phyloP scores from a whole-genome alignment of 768 basidiomycete species.

The Lentinula guzmanii region DNA sequence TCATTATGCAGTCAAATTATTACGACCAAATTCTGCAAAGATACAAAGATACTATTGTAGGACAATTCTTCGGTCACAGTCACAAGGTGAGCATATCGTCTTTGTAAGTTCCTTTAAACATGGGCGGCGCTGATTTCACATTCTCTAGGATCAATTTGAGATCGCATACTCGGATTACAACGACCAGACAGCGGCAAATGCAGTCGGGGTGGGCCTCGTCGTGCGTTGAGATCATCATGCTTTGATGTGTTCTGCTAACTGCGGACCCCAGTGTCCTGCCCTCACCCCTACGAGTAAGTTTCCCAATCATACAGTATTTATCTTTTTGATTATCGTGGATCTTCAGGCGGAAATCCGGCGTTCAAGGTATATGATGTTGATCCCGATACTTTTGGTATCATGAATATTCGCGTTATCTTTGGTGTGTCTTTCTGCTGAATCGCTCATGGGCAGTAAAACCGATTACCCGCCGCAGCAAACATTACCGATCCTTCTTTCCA shows the following conservation, averaged over 20 bases:
- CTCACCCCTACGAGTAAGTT: slow-evolving; percentile 32
- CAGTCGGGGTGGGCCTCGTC: slow-evolving; percentile 25
- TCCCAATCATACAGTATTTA: not conserved
- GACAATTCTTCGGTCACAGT: slow-evolving; percentile 36
- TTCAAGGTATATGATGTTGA: slow-evolving; percentile 37
- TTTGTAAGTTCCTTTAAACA: not conserved
- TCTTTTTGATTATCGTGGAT: not conserved
- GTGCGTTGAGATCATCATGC: not conserved
- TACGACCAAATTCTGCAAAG: slow-evolving; percentile 35
- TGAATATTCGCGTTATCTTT: slow-evolving; percentile 27
- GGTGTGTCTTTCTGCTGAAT: slow-evolving; percentile 17
- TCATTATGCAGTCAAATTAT: slow-evolving; percentile 27
- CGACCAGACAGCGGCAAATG: slow-evolving; percentile 21
- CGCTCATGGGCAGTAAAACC: not conserved
- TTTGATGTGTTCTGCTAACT: too few species aligned
- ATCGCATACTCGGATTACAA: slow-evolving; percentile 32
- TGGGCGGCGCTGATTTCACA: not conserved
- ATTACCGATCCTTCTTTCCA: slow-evolving; percentile 22
- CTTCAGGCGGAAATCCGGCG: slow-evolving; percentile 27
- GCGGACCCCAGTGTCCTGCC: slow-evolving; percentile 18
- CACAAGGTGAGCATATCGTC: slow-evolving; percentile 18
- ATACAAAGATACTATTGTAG: slow-evolving; percentile 33
- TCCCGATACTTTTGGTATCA: slow-evolving; percentile 34
- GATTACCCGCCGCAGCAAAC: slow-evolving; percentile 13
- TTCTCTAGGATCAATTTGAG: slow-evolving; percentile 30